A percentile compares a stretch with the other conserved stretches of the same genome.
Evolutionary conservation across 306 rosid species (phyloP).

Genomic region (Gillenia trifoliata): DNA sequence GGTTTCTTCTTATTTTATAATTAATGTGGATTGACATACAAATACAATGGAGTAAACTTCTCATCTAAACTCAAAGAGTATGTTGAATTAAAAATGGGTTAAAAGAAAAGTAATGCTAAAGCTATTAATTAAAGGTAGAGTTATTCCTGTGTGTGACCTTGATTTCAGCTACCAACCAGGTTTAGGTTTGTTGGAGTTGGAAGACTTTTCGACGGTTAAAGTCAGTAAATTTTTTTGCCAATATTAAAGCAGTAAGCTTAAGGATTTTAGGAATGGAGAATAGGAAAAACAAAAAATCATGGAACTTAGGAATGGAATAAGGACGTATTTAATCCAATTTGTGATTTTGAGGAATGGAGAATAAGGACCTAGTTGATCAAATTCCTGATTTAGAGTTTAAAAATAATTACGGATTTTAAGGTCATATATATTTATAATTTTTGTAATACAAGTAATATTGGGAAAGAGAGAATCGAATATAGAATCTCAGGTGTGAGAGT

Average conservation of each 20-base stretch:
- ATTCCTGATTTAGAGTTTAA: background rate
- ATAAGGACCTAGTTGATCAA: background rate
- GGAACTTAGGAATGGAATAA: background rate
- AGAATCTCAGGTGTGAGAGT: too few relatives aligned
- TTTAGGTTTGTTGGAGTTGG: background rate
- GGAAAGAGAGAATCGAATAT: too few relatives aligned
- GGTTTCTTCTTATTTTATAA: constrained; percentile 1
- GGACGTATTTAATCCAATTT: background rate
- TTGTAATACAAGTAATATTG: too few relatives aligned
- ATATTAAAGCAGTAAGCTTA: too few relatives aligned
- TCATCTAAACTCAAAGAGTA: background rate
- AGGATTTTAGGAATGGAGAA: background rate
- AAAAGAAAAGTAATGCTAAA: background rate
- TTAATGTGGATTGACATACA: constrained; percentile 3
- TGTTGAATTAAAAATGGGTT: background rate
- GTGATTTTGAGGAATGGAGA: background rate
- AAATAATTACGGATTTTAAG: background rate
- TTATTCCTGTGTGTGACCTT: background rate
- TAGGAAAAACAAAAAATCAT: background rate
- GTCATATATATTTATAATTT: too few relatives aligned
- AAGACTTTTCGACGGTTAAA: background rate
- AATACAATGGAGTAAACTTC: background rate
- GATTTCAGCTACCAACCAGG: background rate
- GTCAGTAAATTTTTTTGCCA: background rate
- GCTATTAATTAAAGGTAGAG: background rate